Conservation (phyloP, 2,329 filamentous ascomycete genomes). For the Cladosporium phlei region DNA sequence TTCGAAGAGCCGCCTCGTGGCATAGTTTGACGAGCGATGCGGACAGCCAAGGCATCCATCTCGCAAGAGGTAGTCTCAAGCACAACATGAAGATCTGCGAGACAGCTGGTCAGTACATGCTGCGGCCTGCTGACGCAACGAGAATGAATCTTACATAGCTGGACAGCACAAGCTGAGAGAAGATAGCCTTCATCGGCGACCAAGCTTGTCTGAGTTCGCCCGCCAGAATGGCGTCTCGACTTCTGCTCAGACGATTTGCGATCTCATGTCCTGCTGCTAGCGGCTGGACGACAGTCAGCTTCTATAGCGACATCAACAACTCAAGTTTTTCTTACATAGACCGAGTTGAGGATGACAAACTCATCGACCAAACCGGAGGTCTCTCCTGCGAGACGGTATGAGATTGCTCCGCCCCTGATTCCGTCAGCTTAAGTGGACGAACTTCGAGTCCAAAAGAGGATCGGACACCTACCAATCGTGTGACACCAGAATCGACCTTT, state of each 20-base stretch:
- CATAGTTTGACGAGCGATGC: slow-evolving; percentile 42
- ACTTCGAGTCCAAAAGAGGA: neutral
- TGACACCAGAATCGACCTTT: neutral
- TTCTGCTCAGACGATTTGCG: neutral
- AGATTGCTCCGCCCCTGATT: slow-evolving; percentile 46
- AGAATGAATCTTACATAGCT: neutral
- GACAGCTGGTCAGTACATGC: slow-evolving; percentile 5
- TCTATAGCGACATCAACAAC: neutral
- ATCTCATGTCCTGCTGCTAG: neutral
- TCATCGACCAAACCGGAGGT: slow-evolving; percentile 52
- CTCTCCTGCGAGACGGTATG: slow-evolving; percentile 54
- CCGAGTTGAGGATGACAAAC: slow-evolving; percentile 51
- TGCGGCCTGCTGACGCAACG: neutral
- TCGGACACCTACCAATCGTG: slow-evolving; percentile 2
- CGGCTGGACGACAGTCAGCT: neutral
- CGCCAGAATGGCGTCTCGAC: neutral
- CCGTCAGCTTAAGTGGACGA: slow-evolving; percentile 19
- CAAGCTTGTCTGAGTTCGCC: neutral
- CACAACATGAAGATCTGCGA: slow-evolving; percentile 47
- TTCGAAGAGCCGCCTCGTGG: neutral
- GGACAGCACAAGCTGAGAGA: neutral
- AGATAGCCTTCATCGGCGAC: neutral
- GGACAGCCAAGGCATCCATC: slow-evolving; percentile 41
- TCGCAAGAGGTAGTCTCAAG: slow-evolving; percentile 37
- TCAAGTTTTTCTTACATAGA: slow-evolving; percentile 43